Evolutionary conservation across 176 grass and related monocot species (phyloP).

Genomic region (Musa schizocarpa): DNA sequence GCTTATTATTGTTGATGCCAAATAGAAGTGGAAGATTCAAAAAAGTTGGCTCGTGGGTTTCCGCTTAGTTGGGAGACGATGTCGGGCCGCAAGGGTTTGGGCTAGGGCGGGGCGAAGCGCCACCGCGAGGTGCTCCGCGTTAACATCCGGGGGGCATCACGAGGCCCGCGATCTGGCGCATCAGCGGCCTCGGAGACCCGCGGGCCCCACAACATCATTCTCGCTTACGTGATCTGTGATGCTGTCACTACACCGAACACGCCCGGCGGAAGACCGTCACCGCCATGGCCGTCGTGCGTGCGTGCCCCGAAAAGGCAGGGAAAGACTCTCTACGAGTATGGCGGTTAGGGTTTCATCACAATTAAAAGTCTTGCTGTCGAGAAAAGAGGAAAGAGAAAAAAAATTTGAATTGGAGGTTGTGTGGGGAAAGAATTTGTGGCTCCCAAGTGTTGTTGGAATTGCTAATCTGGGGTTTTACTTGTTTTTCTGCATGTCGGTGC

Average conservation of each 20-base stretch:
- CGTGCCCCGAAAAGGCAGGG: slow-evolving; percentile 65
- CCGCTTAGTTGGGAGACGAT: not conserved
- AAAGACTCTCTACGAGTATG: slow-evolving; percentile 54
- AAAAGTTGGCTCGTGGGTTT: not conserved
- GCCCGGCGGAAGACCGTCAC: slow-evolving; percentile 67
- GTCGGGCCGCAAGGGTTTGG: slow-evolving; percentile 31
- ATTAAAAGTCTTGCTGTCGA: not conserved
- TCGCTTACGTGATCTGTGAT: slow-evolving; percentile 65
- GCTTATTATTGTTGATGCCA: too few species aligned
- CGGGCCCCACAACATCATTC: slow-evolving; percentile 59
- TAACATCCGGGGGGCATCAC: slow-evolving; percentile 65
- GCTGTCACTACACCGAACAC: slow-evolving; percentile 62
- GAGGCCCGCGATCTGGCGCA: slow-evolving; percentile 61
- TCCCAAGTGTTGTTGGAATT: too few species aligned
- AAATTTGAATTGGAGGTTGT: too few species aligned
- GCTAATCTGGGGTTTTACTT: too few species aligned
- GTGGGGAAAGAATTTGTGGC: too few species aligned
- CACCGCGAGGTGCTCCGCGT: slow-evolving; percentile 56
- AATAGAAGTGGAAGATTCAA: too few species aligned
- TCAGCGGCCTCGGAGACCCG: slow-evolving; percentile 52
- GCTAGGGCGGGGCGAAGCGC: slow-evolving; percentile 56
- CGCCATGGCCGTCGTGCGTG: slow-evolving; percentile 62
- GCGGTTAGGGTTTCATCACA: not conserved
- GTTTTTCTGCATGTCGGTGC: too few species aligned
- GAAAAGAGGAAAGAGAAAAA: not conserved